A percentile compares a stretch with the other conserved stretches of the same genome.
Conservation (phyloP, 345 rosid species). For the Euphorbia lathyris region DNA sequence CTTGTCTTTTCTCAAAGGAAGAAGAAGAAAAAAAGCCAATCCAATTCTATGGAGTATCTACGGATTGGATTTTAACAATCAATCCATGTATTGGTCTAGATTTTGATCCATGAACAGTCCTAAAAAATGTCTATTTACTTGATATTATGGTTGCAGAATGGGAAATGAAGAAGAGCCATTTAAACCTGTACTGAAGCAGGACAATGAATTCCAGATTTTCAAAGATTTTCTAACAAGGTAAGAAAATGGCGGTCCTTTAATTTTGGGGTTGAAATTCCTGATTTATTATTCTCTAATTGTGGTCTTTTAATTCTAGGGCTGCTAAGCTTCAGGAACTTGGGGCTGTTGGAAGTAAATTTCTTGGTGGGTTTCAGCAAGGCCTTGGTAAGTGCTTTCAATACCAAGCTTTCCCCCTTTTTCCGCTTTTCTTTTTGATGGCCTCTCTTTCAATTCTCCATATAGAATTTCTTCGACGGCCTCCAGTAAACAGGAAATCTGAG, state of each 20-base stretch:
- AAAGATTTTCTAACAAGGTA: conserved; percentile 54
- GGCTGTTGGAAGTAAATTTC: conserved; percentile 38
- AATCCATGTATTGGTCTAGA: no score
- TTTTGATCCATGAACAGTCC: no score
- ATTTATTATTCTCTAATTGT: neutral
- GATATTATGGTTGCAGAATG: conserved; percentile 27
- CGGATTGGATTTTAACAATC: no score
- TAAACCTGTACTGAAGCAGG: conserved; percentile 29
- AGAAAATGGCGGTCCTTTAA: neutral
- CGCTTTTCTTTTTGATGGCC: neutral
- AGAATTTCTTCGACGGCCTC: conserved; percentile 64
- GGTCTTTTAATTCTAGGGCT: conserved; percentile 32
- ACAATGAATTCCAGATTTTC: conserved; percentile 26
- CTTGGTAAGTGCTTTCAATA: conserved; percentile 39
- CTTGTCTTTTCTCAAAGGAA: no score
- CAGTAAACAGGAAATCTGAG: conserved; percentile 43
- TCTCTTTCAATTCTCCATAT: neutral
- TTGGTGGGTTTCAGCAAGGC: conserved; percentile 52
- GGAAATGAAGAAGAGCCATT: conserved; percentile 24
- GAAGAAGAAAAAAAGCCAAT: no score
- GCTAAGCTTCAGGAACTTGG: conserved; percentile 61
- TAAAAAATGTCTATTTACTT: no score
- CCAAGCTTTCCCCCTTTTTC: neutral
- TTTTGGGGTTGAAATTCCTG: neutral
- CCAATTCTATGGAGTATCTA: no score